Evolutionary conservation across 1,284 basidiomycete species (phyloP).

Genomic region (Schizophyllum commune): DNA sequence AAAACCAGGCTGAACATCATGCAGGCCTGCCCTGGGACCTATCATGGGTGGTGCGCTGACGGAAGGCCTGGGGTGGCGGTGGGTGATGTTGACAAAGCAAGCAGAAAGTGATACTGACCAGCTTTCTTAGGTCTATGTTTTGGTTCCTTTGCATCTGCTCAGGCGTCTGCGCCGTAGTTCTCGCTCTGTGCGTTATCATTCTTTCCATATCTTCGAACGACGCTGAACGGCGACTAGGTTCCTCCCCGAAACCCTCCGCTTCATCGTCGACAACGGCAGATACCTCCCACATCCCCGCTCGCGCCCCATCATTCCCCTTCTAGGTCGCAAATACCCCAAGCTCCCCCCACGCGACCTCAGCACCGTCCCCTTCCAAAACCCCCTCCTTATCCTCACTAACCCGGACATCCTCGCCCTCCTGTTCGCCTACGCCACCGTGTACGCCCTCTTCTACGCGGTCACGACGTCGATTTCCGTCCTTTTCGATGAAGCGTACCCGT

Average conservation of each 20-base stretch:
- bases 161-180: background rate
- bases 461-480: conserved; percentile 56
- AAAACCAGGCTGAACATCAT: background rate
- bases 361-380: conserved; percentile 40
- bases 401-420: conserved; percentile 53
- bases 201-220: background rate
- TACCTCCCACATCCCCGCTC: background rate
- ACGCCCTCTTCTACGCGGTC: conserved; percentile 57
- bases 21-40: conserved; percentile 36
- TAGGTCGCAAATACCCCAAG: conserved; percentile 29
- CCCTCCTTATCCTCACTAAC: conserved; percentile 49
- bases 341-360: conserved; percentile 24
- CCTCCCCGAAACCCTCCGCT: conserved; percentile 54
- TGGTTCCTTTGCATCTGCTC: conserved; percentile 42
- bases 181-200: background rate
- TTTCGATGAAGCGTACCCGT: conserved; percentile 50
- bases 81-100: conserved; percentile 62
- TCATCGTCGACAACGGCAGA: conserved; percentile 44
- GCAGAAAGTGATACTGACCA: conserved; percentile 49
- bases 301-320: conserved; percentile 19
- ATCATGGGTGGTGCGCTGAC: conserved; percentile 52
- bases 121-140: conserved; percentile 38
- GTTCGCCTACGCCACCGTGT: conserved; percentile 48
- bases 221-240: conserved; percentile 23
- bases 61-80: conserved; percentile 62